Evolutionary conservation across 495 filamentous ascomycete genomes (phyloP), one percentile per base, ranked within the genome.

Genomic region (Penicillium salamii): DNA sequence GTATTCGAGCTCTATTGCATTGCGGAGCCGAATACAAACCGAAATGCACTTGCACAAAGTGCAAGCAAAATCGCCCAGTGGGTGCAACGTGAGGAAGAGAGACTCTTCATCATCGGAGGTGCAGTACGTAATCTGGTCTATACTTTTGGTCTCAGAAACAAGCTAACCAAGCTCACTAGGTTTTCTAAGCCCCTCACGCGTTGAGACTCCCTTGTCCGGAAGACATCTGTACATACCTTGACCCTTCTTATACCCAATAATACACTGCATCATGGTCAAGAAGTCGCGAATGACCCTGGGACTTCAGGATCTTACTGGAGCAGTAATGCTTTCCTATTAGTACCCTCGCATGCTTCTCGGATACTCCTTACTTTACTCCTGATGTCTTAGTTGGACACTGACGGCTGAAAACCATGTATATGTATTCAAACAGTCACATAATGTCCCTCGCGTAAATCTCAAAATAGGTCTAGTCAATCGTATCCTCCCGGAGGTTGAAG

Each of bases 1-100:
- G 61, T 85, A 1, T 97, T 97, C 53, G 95, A 98, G 65, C 76
- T 98, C 41, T 98, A 97, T 72, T 92, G 88, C 62, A 85, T 97
- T 7, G 90, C 91, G n/a, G 87, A 87, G 12, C 82, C 84, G 3
- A 84, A 86, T 41, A 79, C 86, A 38, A 86, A 83, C 53, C 78
- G 91, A n/a, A 81, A 84, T 38, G 83, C 84, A 12, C 76, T 97
- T 45, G 88, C 89, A 15, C 86, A 91, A 66, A 88, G 86, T 15
- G 95, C 91, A 11, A 93, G 89, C 52, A 84, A 86, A 63, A 79
- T 97, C 31, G 82, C 90, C 7, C 85, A 89, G 59, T 99, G 92
- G 92, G 85, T 91, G 3, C 83, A 87, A 52, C 76, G 83, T 46
- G 92, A 97, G 63, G 93, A 97, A 68, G 90, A 97, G 60, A 76